Evolutionary conservation across 345 rosid species (phyloP).

Genomic region (Eucalyptus fibrosa): DNA sequence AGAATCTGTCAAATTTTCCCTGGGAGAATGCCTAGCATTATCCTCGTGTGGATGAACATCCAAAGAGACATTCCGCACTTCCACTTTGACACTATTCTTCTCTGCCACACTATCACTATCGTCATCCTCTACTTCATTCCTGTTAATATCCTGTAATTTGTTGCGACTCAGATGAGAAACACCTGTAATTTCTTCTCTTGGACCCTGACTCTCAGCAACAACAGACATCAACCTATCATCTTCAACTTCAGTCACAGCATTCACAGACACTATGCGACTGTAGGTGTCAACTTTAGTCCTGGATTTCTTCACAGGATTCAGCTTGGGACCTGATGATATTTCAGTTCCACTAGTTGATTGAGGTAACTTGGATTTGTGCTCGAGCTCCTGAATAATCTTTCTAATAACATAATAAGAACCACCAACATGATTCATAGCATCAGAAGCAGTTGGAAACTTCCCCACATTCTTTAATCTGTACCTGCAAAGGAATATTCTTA

Average conservation of each 20-base stretch:
- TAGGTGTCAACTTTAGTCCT: neutral
- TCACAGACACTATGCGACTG: neutral
- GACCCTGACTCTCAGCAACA: neutral
- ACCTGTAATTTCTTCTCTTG: neutral
- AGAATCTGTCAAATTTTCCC: neutral
- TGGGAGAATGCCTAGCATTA: neutral
- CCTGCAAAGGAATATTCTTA: slow-evolving; percentile 2
- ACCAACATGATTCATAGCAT: slow-evolving; percentile 20
- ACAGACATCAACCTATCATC: neutral
- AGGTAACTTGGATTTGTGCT: slow-evolving; percentile 4
- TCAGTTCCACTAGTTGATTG: neutral
- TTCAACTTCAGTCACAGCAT: neutral
- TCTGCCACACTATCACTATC: neutral
- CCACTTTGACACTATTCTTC: neutral
- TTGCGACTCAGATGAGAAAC: neutral
- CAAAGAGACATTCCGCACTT: neutral
- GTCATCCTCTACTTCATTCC: neutral
- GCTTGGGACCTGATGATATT: neutral
- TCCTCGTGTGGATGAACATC: neutral
- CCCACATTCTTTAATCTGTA: slow-evolving; percentile 25
- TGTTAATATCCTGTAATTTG: neutral
- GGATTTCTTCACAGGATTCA: neutral
- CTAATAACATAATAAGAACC: slow-evolving; percentile 19
- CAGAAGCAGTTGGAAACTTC: slow-evolving; percentile 17
- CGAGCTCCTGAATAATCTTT: slow-evolving; percentile 24